Base-by-base conservation (phyloP, 2,329 filamentous ascomycete species). In the Sporothrix humicola region DNA sequence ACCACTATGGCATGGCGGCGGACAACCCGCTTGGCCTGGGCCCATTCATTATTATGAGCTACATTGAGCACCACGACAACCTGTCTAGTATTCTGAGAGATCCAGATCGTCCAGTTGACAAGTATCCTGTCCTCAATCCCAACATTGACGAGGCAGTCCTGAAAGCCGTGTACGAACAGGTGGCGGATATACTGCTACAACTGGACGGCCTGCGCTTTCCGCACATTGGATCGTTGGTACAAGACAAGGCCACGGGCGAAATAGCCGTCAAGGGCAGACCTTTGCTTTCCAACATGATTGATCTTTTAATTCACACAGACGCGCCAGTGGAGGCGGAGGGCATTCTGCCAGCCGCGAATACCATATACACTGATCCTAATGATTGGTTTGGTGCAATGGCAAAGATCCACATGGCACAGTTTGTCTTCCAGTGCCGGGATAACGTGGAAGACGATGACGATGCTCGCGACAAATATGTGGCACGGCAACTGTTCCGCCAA, bases 351-450 rank as follows among this genome's bases (percentile, higher is more conserved):
- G 3, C 37, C 2, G 15, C 26, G 1, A 20, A 58, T 7, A 69
- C 71, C 79, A 82, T 56, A 73, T 79, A 69, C 46, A 7, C 46
- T 2, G 71, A 61, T 4, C 31, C 74, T 2, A 61, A 79, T 20
- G 80, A 81, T 10, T 85, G 83, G 79, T 83, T 82, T 61, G 65
- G 71, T 23, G 79, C 79, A 0, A 77, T 85, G 9, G 81, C 83
- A 3, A 80, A 84, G 4, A 79, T 83, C 75, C 81, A 87, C 58
- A 76, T 87, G 26, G 58, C 70, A 10, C 81, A 82, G 20, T 77
- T 85, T 3, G 20, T 79, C 13, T 83, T 83, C 71, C 82, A 85
- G 74, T 81, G 81, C 63, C 84, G 85, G 74, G 80, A 84, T 54
- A 75, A 80, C 0, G 77, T 84, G 3, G 70, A 73, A 0, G 78